Evolutionary conservation across 164 flowering plant genomes (phyloP).

Genomic region (Amborella trichopoda): DNA sequence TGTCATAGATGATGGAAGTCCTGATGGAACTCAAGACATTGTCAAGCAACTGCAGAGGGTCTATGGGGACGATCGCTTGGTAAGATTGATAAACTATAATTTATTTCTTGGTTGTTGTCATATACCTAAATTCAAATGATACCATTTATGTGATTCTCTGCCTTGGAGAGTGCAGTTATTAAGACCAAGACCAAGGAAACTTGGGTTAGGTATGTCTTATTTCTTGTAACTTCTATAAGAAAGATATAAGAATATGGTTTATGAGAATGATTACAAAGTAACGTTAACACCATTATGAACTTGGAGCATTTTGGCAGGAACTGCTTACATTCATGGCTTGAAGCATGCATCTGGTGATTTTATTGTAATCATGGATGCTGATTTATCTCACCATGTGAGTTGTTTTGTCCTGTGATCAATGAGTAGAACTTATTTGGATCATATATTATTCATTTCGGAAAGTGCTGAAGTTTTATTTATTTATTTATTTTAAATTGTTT

Average conservation of each 20-base stretch:
- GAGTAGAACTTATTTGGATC: not conserved
- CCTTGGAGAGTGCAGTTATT: conserved; percentile 73
- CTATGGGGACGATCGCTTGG: conserved; percentile 90
- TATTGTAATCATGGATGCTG: conserved; percentile 98
- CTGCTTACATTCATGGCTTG: conserved; percentile 86
- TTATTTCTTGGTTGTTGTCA: too few relatives aligned
- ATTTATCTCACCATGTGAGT: conserved; percentile 98
- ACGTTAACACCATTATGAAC: too few relatives aligned
- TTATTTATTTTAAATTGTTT: not conserved
- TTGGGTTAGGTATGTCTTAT: conserved; percentile 68
- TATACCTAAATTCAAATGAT: too few relatives aligned
- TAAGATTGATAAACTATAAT: too few relatives aligned
- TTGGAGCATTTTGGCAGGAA: conserved; percentile 38
- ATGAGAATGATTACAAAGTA: too few relatives aligned
- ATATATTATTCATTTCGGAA: not conserved
- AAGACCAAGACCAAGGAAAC: conserved; percentile 85
- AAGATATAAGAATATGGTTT: too few relatives aligned
- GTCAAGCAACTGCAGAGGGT: conserved; percentile 70
- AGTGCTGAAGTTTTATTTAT: not conserved
- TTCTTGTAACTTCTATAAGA: not conserved
- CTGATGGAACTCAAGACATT: conserved; percentile 76
- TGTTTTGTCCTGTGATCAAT: conserved; percentile 1
- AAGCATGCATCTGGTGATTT: conserved; percentile 92
- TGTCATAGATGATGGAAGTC: conserved; percentile 74
- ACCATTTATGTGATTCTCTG: too few relatives aligned